phyloP scores from a whole-genome alignment of 2,329 filamentous ascomycete genomes.

The Phaeosphaeria sp. region DNA sequence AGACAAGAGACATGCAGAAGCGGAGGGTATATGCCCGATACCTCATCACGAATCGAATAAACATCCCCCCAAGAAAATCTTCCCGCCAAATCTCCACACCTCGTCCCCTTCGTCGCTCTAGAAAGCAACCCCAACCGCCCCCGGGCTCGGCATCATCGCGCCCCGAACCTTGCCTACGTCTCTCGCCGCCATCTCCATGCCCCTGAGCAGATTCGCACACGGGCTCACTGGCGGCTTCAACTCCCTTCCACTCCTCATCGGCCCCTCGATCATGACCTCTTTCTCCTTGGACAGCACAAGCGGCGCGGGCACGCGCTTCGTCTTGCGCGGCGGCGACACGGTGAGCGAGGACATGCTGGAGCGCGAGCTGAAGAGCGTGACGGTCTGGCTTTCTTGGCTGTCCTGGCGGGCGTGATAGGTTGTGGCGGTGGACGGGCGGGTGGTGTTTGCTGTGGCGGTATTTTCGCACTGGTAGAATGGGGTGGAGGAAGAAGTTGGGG shows the following conservation, averaged over 20 bases:
- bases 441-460: conserved; percentile 2
- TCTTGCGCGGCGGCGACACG: conserved; percentile 20
- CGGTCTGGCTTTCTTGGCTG: conserved; percentile 36
- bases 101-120: conserved; percentile 12
- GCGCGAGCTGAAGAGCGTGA: conserved; percentile 32
- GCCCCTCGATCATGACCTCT: conserved; percentile 25
- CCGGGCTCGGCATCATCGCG: conserved; percentile 19
- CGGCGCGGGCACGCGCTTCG: conserved; percentile 36
- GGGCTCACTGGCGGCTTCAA: conserved; percentile 39
- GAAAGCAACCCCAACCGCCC: conserved; percentile 44
- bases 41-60: neutral
- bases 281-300: conserved; percentile 33
- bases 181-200: conserved; percentile 38
- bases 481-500: conserved; percentile 12
- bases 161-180: conserved; percentile 21
- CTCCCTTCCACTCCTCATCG: conserved; percentile 21
- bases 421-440: conserved; percentile 31
- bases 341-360: conserved; percentile 2
- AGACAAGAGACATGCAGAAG: neutral
- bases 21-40: conserved; percentile 2
- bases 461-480: conserved; percentile 42
- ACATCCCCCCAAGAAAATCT: neutral
- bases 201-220: conserved; percentile 31
- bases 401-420: conserved; percentile 37
- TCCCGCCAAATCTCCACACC: neutral